phyloP scores from a whole-genome alignment of 768 basidiomycete species.

The Russula lepida region DNA sequence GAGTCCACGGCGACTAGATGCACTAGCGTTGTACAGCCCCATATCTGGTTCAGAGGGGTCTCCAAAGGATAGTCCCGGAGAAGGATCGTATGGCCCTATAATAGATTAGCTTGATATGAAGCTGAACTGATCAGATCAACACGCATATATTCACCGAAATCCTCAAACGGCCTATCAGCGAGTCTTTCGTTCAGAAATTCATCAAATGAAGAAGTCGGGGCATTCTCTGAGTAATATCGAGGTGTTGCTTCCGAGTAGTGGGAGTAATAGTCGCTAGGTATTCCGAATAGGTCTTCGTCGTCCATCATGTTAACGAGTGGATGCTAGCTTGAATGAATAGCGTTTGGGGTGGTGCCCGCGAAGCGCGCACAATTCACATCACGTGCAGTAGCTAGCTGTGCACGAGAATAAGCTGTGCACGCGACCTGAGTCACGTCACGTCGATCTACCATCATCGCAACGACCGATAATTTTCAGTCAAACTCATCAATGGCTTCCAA shows the following conservation, averaged over 20 bases:
- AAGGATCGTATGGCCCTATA: neutral
- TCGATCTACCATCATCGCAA: neutral
- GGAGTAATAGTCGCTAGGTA: neutral
- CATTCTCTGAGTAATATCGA: neutral
- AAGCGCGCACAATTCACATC: constrained; percentile 15
- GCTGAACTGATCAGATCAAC: neutral
- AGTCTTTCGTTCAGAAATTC: neutral
- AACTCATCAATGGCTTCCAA: constrained; percentile 18
- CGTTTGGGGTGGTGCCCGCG: neutral
- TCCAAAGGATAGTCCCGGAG: neutral
- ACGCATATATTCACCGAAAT: constrained; percentile 13
- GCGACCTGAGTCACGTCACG: neutral
- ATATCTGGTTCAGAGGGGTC: neutral
- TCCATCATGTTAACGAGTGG: neutral
- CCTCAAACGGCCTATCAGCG: neutral
- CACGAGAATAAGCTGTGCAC: neutral
- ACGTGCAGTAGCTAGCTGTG: constrained; percentile 4
- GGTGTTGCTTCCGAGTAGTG: neutral
- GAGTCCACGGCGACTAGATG: neutral
- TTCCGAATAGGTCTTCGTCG: constrained; percentile 5
- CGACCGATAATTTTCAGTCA: neutral
- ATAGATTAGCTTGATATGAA: neutral
- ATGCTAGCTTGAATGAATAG: neutral
- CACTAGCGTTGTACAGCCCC: neutral
- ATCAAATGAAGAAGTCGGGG: neutral